Evolutionary conservation across 2,329 filamentous ascomycete genomes (phyloP).

Genomic region (Calonectria pteridis): DNA sequence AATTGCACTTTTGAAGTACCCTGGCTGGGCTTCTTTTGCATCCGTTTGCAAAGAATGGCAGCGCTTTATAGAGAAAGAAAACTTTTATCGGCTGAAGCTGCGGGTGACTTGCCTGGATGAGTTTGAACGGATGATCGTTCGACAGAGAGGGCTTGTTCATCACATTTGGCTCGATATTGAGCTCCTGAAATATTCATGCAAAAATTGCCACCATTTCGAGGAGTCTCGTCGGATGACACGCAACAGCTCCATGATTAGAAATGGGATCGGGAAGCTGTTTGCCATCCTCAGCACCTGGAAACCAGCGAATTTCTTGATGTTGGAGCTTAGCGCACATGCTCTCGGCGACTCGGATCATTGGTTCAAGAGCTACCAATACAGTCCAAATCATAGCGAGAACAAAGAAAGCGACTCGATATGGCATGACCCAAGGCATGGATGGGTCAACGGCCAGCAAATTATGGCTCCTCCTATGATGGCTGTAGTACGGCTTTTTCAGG

Average conservation of each 20-base stretch:
- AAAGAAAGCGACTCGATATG: neutral
- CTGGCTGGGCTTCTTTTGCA: conserved; percentile 49
- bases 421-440: conserved; percentile 48
- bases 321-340: conserved; percentile 51
- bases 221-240: neutral
- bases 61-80: conserved; percentile 44
- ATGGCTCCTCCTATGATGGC: conserved; percentile 36
- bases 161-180: conserved; percentile 48
- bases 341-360: conserved; percentile 51
- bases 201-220: conserved; percentile 27
- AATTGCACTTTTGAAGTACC: conserved; percentile 44
- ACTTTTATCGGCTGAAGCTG: conserved; percentile 46
- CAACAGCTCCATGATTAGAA: conserved; percentile 30
- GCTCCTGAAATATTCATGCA: conserved; percentile 43
- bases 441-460: conserved; percentile 43
- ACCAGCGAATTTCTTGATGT: conserved; percentile 38
- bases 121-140: conserved; percentile 34
- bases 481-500: conserved; percentile 43
- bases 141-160: conserved; percentile 38
- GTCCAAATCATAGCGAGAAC: conserved; percentile 36
- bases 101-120: conserved; percentile 39
- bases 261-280: conserved; percentile 46
- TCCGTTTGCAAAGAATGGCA: conserved; percentile 54
- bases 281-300: conserved; percentile 48
- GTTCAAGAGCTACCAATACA: conserved; percentile 47